These are phyloP conservation scores for Ulmus americana DNA, from an alignment of 331 rosid genomes.

Conservation along the genomic window DNA sequence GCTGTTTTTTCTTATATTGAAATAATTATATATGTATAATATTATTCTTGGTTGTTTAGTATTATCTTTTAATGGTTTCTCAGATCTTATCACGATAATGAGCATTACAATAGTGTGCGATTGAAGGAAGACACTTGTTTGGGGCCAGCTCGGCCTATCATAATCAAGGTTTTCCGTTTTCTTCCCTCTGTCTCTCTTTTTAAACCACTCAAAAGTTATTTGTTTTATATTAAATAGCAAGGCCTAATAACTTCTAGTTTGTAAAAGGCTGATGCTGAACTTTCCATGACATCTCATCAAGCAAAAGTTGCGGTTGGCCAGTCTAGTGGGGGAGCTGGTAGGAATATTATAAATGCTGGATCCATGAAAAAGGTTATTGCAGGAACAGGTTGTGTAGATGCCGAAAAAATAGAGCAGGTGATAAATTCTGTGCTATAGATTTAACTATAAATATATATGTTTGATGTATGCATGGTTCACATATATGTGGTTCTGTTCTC, in stretches of 20 bases:
- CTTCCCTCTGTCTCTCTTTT: background rate
- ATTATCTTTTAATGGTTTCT: conserved; percentile 18
- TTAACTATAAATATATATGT: background rate
- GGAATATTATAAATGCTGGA: conserved; percentile 36
- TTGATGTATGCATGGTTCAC: too few species aligned
- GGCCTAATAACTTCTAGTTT: conserved; percentile 48
- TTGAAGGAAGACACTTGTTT: conserved; percentile 60
- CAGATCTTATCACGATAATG: conserved; percentile 80
- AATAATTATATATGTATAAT: conserved; percentile 6
- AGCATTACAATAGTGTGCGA: conserved; percentile 80
- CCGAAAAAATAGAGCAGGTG: conserved; percentile 63
- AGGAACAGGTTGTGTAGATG: conserved; percentile 63
- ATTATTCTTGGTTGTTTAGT: background rate
- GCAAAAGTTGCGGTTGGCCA: conserved; percentile 28
- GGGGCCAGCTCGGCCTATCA: conserved; percentile 67
- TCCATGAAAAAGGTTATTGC: conserved; percentile 57
- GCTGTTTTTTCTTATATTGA: background rate
- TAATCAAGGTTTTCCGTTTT: conserved; percentile 45
- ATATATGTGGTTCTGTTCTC: background rate
- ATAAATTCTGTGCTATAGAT: background rate
- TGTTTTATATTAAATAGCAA: conserved; percentile 12
- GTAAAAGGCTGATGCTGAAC: conserved; percentile 77
- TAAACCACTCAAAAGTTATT: background rate
- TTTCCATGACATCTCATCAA: conserved; percentile 57
- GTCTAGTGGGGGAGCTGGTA: conserved; percentile 27